Percentiles rank a stretch among this genome's conserved stretches.
Evolutionary conservation across 805 yeast species (phyloP).

Genomic region (Candida coleopterorum): DNA sequence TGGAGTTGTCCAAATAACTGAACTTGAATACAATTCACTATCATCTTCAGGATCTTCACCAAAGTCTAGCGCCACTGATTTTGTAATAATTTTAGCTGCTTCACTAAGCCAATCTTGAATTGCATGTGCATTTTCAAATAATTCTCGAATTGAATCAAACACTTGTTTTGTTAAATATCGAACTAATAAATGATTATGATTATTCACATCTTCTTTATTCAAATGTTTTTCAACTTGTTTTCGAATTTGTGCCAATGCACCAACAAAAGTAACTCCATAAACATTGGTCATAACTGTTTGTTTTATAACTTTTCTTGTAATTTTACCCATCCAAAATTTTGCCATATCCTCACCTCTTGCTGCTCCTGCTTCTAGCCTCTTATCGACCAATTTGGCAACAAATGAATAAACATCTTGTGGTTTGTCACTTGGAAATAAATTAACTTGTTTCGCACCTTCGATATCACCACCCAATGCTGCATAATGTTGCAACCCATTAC

Average conservation of each 20-base stretch:
- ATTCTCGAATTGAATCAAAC: slow-evolving; percentile 22
- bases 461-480: slow-evolving; percentile 38
- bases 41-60: slow-evolving; percentile 58
- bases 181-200: slow-evolving; percentile 9
- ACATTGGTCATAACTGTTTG: slow-evolving; percentile 44
- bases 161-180: slow-evolving; percentile 19
- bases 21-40: slow-evolving; percentile 56
- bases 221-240: slow-evolving; percentile 14
- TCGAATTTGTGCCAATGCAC: slow-evolving; percentile 32
- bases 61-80: slow-evolving; percentile 44
- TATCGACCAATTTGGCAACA: slow-evolving; percentile 24
- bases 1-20: slow-evolving; percentile 98
- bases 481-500: slow-evolving; percentile 44
- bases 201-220: slow-evolving; percentile 49
- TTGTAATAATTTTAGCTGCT: slow-evolving; percentile 75
- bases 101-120: slow-evolving; percentile 58
- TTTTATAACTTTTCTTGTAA: slow-evolving; percentile 33
- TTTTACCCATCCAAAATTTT: slow-evolving; percentile 11
- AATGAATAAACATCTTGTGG: slow-evolving; percentile 30
- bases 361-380: slow-evolving; percentile 10
- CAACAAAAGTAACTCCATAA: slow-evolving; percentile 38
- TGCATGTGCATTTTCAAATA: slow-evolving; percentile 29
- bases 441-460: slow-evolving; percentile 38
- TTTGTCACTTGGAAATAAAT: slow-evolving; percentile 20
- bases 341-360: slow-evolving; percentile 11